Conservation (phyloP, 805 yeast genomes). For the Saturnispora halmiae region DNA sequence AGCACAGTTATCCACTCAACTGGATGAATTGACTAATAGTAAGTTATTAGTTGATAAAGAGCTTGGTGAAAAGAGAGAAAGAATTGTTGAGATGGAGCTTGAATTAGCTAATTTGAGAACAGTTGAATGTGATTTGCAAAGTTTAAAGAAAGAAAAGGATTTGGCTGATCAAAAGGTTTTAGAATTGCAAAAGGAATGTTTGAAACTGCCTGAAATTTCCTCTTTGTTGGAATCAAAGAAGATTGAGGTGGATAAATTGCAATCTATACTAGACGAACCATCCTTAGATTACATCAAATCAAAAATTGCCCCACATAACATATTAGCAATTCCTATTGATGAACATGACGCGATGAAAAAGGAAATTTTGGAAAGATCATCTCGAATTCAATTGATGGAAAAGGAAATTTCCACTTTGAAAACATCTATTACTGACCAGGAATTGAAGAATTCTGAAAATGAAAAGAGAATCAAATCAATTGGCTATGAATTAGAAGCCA, state of each 20-base stretch:
- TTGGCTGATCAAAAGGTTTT: background rate
- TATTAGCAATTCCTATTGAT: conserved; percentile 20
- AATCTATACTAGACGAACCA: conserved; percentile 7
- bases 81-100: conserved; percentile 4
- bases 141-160: conserved; percentile 2
- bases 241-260: conserved; percentile 7
- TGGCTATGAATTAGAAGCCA: conserved; percentile 1
- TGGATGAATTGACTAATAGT: conserved; percentile 1
- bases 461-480: background rate
- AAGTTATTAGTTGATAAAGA: conserved; percentile 1
- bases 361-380: conserved; percentile 8
- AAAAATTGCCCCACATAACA: conserved; percentile 25
- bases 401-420: background rate
- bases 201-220: background rate
- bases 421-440: background rate
- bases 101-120: conserved; percentile 6
- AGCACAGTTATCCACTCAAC: conserved; percentile 17
- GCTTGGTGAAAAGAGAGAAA: conserved; percentile 4
- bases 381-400: conserved; percentile 5
- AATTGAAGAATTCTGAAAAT: background rate
- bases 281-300: conserved; percentile 20
- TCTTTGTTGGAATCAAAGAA: background rate
- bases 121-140: conserved; percentile 2
- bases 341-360: conserved; percentile 2
- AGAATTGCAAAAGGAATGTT: background rate